Evolutionary conservation across 306 rosid genomes (phyloP).

Genomic region (Trifolium dubium): DNA sequence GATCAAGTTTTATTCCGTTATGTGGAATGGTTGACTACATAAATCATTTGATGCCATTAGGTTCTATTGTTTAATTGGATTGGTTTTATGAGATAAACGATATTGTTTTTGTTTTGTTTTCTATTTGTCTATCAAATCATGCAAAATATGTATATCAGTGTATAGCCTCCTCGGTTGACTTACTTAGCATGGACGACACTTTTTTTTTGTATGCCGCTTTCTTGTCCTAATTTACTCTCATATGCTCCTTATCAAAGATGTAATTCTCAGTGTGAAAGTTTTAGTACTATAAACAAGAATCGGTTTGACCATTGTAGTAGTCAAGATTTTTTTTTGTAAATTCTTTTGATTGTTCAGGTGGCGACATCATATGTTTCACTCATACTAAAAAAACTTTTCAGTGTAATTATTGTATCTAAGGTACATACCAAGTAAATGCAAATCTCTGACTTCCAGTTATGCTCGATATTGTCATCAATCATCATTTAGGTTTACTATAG

Average conservation of each 20-base stretch:
- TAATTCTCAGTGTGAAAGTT: background rate
- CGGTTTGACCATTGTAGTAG: background rate
- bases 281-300: conserved; percentile 1
- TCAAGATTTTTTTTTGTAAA: background rate
- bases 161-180: background rate
- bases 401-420: conserved; percentile 1
- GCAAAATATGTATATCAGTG: background rate
- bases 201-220: background rate
- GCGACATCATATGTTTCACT: conserved; percentile 7
- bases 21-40: background rate
- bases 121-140: background rate
- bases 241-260: background rate
- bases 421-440: background rate
- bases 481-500: background rate
- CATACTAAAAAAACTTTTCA: background rate
- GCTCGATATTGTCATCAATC: conserved; percentile 2
- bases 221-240: conserved; percentile 1
- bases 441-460: conserved; percentile 20
- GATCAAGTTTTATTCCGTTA: background rate
- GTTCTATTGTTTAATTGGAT: background rate
- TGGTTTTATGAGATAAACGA: background rate
- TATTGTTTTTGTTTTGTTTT: background rate
- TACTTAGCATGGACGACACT: background rate
- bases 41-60: background rate
- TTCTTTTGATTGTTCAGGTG: background rate